A percentile compares a stretch with the other conserved stretches of the same genome.
phyloP scores from a whole-genome alignment of 495 filamentous ascomycete species.

The Daldinia loculata region DNA sequence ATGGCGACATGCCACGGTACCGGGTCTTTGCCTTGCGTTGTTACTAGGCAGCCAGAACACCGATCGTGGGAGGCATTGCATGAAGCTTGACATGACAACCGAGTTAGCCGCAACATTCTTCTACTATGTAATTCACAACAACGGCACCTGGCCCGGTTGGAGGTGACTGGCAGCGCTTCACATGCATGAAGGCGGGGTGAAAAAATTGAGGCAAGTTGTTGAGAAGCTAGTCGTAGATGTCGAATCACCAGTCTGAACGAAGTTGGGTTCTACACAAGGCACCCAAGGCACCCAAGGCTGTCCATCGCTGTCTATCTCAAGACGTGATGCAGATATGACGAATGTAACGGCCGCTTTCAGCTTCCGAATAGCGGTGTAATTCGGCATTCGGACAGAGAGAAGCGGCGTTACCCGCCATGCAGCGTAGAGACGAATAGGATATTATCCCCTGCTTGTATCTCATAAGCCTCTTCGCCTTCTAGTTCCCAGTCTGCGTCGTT shows the following conservation, averaged over 20 bases:
- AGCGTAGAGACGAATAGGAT: constrained; percentile 98
- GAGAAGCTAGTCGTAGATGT: constrained; percentile 29
- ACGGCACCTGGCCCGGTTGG: constrained; percentile 33
- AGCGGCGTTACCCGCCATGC: constrained; percentile 76
- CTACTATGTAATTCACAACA: constrained; percentile 25
- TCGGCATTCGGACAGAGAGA: constrained; percentile 6
- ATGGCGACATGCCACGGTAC: constrained; percentile 30
- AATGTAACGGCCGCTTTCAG: constrained; percentile 19
- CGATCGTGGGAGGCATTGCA: constrained; percentile 36
- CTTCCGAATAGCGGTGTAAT: constrained; percentile 37
- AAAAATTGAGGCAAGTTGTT: constrained; percentile 17
- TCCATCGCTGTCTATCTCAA: constrained; percentile 7
- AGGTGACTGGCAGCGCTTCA: constrained; percentile 36
- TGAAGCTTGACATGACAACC: constrained; percentile 33
- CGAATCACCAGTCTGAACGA: constrained; percentile 17
- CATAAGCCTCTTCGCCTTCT: constrained; percentile 90
- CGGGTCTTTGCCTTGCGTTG: constrained; percentile 22
- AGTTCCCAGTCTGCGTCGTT: constrained; percentile 99
- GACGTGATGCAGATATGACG: constrained; percentile 32
- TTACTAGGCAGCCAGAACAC: constrained; percentile 12
- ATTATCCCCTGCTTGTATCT: constrained; percentile 81
- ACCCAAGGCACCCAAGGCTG: neutral
- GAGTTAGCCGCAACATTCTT: constrained; percentile 32
- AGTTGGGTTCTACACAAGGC: constrained; percentile 7
- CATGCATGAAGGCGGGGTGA: constrained; percentile 38